Evolutionary conservation across 1,139 yeast genomes (phyloP).

Genomic region (Candida pseudocylindracea): DNA sequence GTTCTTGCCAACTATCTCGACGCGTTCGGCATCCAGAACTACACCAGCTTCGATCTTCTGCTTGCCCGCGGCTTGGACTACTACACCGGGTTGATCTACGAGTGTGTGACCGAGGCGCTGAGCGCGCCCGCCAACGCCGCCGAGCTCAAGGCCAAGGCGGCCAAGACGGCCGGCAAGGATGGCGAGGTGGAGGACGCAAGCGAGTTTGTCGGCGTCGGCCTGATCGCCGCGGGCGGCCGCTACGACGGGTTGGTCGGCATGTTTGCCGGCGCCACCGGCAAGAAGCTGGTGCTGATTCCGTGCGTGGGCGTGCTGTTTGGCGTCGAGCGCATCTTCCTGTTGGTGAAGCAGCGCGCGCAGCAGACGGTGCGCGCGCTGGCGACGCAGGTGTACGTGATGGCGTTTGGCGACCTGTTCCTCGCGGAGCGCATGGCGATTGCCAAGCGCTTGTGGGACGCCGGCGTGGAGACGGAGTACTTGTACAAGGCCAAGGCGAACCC

Average conservation of each 20-base stretch:
- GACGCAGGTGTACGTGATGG: conserved; percentile 90
- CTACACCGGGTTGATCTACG: conserved; percentile 90
- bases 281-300: conserved; percentile 42
- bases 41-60: conserved; percentile 58
- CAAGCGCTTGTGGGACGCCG: conserved; percentile 66
- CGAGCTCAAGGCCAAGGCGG: conserved; percentile 15
- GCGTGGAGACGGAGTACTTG: conserved; percentile 74
- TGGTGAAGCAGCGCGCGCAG: conserved; percentile 58
- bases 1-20: conserved; percentile 55
- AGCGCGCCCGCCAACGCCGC: conserved; percentile 78
- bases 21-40: conserved; percentile 47
- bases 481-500: conserved; percentile 86
- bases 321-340: conserved; percentile 80
- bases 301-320: conserved; percentile 97
- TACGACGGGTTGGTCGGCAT: conserved; percentile 90
- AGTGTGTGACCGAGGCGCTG: conserved; percentile 83
- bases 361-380: conserved; percentile 51
- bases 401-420: conserved; percentile 92
- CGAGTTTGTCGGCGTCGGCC: conserved; percentile 93
- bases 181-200: conserved; percentile 71
- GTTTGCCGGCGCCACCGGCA: conserved; percentile 57
- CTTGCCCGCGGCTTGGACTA: conserved; percentile 94
- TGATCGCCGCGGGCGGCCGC: conserved; percentile 97
- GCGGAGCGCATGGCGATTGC: conserved; percentile 80
- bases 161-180: conserved; percentile 15